Evolutionary conservation across 2,329 filamentous ascomycete genomes (phyloP).

Genomic region (Annulohypoxylon truncatum): DNA sequence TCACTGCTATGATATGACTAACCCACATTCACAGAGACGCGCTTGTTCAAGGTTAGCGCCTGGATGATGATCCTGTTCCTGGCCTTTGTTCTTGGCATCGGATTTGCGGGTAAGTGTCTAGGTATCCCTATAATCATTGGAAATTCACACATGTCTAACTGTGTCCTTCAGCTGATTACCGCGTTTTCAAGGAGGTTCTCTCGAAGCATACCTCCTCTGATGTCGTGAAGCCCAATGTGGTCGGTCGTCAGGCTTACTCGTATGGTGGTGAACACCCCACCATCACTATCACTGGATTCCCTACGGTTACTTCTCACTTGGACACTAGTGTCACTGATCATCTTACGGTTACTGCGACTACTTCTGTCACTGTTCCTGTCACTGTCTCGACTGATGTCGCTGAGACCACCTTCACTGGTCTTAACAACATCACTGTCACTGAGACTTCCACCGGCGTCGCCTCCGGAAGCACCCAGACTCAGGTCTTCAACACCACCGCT

Average conservation of each 20-base stretch:
- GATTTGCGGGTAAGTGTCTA: background rate
- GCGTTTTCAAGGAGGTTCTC: too few species aligned
- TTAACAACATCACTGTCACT: conserved; percentile 14
- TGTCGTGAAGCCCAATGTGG: background rate
- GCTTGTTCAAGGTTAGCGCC: background rate
- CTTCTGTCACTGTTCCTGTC: conserved; percentile 9
- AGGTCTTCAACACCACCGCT: background rate
- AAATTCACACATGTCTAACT: background rate
- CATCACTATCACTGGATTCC: conserved; percentile 9
- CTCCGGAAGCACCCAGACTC: background rate
- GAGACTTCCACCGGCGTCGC: background rate
- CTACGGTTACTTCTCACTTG: conserved; percentile 46
- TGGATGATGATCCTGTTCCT: background rate
- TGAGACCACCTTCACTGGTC: conserved; percentile 1
- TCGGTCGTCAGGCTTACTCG: conserved; percentile 19
- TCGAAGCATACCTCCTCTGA: background rate
- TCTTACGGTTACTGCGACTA: conserved; percentile 48
- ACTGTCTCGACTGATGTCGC: conserved; percentile 26
- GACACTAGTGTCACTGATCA: conserved; percentile 33
- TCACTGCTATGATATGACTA: background rate
- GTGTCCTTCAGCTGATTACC: background rate
- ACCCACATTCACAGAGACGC: background rate
- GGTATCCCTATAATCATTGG: background rate
- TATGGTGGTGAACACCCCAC: conserved; percentile 28
- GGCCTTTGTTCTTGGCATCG: background rate